phyloP scores from a whole-genome alignment of 345 rosid species.

The Gynandropsis gynandra region DNA sequence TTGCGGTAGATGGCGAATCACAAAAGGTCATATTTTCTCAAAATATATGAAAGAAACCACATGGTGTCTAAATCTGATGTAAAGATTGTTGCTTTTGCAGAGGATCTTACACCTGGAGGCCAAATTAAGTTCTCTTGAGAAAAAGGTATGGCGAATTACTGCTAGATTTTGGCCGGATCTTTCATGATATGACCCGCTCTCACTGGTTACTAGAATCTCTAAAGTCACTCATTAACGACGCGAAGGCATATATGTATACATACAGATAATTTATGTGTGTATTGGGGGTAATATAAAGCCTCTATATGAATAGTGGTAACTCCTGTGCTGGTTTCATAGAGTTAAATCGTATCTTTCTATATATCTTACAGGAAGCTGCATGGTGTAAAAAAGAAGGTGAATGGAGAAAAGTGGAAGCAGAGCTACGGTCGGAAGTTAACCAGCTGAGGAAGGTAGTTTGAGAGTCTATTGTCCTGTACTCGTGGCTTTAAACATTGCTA shows the following conservation, averaged over 20 bases:
- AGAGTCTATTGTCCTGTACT: neutral
- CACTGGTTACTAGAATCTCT: neutral
- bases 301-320: neutral
- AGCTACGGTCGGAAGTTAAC: constrained; percentile 34
- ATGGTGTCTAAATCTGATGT: constrained; percentile 3
- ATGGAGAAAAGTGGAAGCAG: constrained; percentile 47
- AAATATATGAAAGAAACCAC: constrained; percentile 4
- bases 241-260: neutral
- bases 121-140: constrained; percentile 50
- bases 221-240: neutral
- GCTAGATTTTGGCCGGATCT: neutral
- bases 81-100: constrained; percentile 23
- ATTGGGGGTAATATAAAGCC: neutral
- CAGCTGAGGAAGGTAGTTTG: constrained; percentile 43
- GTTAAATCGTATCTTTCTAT: constrained; percentile 2
- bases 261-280: constrained; percentile 1
- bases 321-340: constrained; percentile 2
- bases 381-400: constrained; percentile 43
- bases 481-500: constrained; percentile 20
- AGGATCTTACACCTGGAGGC: constrained; percentile 56
- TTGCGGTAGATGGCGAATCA: constrained; percentile 66
- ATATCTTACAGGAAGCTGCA: constrained; percentile 31
- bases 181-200: neutral
- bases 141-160: constrained; percentile 38
- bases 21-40: constrained; percentile 39